Evolutionary conservation across 305 asterid genomes (phyloP).

Genomic region (Fraxinus sp.): DNA sequence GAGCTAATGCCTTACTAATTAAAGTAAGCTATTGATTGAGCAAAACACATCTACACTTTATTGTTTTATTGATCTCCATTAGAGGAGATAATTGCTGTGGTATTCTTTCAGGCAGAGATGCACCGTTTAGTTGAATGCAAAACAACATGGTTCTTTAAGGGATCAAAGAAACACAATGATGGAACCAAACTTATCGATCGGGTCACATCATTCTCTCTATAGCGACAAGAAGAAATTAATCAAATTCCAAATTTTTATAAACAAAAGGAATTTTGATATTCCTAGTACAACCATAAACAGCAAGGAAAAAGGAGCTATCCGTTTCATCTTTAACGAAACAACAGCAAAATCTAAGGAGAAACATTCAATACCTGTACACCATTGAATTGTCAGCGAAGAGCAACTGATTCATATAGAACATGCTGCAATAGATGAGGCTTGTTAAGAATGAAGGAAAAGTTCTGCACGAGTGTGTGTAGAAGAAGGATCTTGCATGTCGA

Average conservation of each 20-base stretch:
- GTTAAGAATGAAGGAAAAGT: neutral
- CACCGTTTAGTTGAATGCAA: neutral
- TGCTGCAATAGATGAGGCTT: neutral
- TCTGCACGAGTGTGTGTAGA: neutral
- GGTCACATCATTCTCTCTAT: neutral
- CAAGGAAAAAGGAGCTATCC: neutral
- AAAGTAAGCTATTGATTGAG: neutral
- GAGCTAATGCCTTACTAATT: neutral
- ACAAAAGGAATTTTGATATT: neutral
- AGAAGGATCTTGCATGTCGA: neutral
- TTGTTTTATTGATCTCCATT: neutral
- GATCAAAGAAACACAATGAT: neutral
- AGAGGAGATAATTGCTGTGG: neutral
- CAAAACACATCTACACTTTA: neutral
- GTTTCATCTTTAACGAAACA: neutral
- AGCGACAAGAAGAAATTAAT: neutral
- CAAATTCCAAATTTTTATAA: neutral
- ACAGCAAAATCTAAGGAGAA: neutral
- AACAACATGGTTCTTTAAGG: neutral
- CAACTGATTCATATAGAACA: neutral
- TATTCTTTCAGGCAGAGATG: neutral
- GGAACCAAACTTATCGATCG: neutral
- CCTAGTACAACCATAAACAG: neutral
- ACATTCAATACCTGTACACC: constrained; percentile 10
- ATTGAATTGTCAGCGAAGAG: neutral